Conservation (phyloP, 2,329 filamentous ascomycete genomes). For the Colletotrichum noveboracense region DNA sequence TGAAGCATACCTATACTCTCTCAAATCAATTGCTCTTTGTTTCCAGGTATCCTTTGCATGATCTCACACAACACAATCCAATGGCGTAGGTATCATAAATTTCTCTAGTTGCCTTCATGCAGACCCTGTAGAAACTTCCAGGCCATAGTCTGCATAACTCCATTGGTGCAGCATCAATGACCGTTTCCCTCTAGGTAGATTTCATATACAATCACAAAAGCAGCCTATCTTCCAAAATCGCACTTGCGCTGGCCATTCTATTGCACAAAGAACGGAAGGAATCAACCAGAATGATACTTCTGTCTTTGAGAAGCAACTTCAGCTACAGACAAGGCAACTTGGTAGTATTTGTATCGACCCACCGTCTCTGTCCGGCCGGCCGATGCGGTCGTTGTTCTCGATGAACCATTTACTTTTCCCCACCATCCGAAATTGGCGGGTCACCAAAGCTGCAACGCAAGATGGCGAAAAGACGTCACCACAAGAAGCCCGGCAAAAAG, state of each 20-base stretch:
- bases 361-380: background rate
- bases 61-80: too few species aligned
- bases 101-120: background rate
- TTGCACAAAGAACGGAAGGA: background rate
- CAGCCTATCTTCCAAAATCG: too few species aligned
- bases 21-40: too few species aligned
- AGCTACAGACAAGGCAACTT: background rate
- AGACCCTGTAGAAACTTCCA: background rate
- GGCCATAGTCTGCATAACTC: background rate
- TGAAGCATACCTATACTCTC: background rate
- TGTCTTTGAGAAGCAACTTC: background rate
- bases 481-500: background rate
- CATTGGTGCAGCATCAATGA: too few species aligned
- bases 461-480: background rate
- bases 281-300: background rate
- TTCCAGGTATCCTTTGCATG: too few species aligned
- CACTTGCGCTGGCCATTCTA: background rate
- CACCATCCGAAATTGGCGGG: accelerated
- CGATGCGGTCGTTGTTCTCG: background rate
- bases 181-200: too few species aligned
- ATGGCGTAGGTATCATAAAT: background rate
- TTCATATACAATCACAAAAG: too few species aligned
- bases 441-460: background rate
- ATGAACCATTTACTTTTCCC: accelerated
- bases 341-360: background rate